Conservation (phyloP, 192 early-diverging fungal species). For the Helicostylum pulchrum region DNA sequence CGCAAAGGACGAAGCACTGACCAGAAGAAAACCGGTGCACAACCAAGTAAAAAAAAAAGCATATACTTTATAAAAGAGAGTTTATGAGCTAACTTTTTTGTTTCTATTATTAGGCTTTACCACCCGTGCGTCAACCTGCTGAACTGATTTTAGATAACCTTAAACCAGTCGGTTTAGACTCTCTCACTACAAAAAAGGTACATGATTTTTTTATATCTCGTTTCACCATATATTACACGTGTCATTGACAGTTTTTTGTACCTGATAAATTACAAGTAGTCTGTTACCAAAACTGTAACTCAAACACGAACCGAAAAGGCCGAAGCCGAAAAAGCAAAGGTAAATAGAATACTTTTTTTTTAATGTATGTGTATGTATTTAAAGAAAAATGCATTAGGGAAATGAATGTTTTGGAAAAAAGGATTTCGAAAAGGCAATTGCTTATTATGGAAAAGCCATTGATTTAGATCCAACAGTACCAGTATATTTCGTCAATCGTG, state of each 20-base stretch:
- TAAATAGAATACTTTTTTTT: background rate
- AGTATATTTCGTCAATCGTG: constrained; percentile 68
- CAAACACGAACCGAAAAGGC: constrained; percentile 14
- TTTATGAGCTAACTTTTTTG: background rate
- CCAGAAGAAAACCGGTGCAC: constrained; percentile 23
- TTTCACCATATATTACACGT: too few relatives aligned
- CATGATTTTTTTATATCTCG: too few relatives aligned
- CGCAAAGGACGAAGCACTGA: constrained; percentile 12
- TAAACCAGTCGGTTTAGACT: constrained; percentile 1
- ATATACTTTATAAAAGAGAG: background rate
- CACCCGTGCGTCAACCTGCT: constrained; percentile 6
- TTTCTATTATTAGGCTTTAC: constrained; percentile 7
- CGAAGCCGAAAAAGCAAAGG: constrained; percentile 25
- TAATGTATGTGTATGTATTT: background rate
- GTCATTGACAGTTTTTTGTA: too few relatives aligned
- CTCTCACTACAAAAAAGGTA: background rate
- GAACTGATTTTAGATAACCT: background rate
- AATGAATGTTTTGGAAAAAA: constrained; percentile 59
- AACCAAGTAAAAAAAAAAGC: constrained; percentile 17
- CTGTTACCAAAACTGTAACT: background rate
- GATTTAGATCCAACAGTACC: constrained; percentile 56
- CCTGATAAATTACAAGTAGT: background rate
- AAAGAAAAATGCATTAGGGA: constrained; percentile 37
- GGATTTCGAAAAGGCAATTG: constrained; percentile 54
- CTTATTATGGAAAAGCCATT: constrained; percentile 64